Conservation (phyloP, 495 filamentous ascomycete genomes). For the Viridothelium virens region DNA sequence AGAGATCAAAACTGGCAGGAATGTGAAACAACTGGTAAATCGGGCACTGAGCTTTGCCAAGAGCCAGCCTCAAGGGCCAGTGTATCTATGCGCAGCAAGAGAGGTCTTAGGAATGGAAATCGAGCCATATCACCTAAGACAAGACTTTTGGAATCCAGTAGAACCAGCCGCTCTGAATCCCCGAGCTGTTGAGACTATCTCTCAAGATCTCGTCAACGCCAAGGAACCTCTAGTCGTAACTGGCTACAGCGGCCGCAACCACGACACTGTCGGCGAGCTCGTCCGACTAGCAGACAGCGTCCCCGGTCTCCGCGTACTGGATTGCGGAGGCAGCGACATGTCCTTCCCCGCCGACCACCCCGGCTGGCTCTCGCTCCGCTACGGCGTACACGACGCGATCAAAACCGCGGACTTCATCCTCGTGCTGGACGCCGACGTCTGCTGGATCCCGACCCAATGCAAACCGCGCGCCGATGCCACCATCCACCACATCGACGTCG, state of each 20-base stretch:
- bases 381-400: conserved; percentile 67
- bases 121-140: conserved; percentile 66
- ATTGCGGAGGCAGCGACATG: conserved; percentile 91
- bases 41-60: conserved; percentile 80
- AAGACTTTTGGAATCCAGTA: conserved; percentile 66
- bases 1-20: conserved; percentile 85
- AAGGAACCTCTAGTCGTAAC: conserved; percentile 72
- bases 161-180: conserved; percentile 65
- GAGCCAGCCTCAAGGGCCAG: conserved; percentile 74
- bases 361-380: conserved; percentile 66
- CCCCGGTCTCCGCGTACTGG: conserved; percentile 73
- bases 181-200: conserved; percentile 58
- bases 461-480: conserved; percentile 32
- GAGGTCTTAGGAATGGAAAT: conserved; percentile 94
- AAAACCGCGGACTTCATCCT: conserved; percentile 75
- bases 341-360: conserved; percentile 81
- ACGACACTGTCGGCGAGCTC: conserved; percentile 59
- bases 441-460: conserved; percentile 57
- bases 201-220: conserved; percentile 62
- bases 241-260: conserved; percentile 74
- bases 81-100: conserved; percentile 75
- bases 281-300: conserved; percentile 71
- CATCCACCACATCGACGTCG: conserved; percentile 37
- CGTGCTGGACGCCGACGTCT: conserved; percentile 74
- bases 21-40: conserved; percentile 94